These are phyloP conservation scores for Begonia peltatifolia DNA, from an alignment of 306 rosid species.

Conservation along the genomic window DNA sequence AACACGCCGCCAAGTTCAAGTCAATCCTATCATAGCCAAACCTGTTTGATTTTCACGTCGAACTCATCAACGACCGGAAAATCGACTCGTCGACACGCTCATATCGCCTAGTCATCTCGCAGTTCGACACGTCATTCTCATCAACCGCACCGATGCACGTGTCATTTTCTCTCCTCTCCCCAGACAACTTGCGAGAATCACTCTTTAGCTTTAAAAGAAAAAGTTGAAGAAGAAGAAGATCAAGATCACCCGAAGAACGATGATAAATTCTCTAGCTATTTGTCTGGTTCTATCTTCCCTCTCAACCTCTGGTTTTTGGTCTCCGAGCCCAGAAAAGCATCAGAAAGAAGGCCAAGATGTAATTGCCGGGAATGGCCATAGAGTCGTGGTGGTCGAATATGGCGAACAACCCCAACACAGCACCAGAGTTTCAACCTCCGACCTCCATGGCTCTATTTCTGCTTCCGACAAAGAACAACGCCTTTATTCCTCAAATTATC, in stretches of 20 bases:
- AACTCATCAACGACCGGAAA: too few species aligned
- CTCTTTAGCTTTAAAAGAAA: too few species aligned
- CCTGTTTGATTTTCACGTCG: too few species aligned
- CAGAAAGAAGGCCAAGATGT: slow-evolving; percentile 14
- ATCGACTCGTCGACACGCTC: too few species aligned
- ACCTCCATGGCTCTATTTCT: slow-evolving; percentile 11
- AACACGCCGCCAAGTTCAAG: too few species aligned
- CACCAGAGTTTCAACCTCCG: slow-evolving; percentile 56
- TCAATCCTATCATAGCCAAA: too few species aligned
- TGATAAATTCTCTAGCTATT: slow-evolving; percentile 47
- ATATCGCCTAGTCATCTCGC: too few species aligned
- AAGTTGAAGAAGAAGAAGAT: too few species aligned
- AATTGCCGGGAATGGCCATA: slow-evolving; percentile 50
- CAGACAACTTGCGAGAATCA: too few species aligned
- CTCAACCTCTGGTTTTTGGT: slow-evolving; percentile 34
- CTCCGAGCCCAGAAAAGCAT: slow-evolving; percentile 20
- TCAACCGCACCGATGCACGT: too few species aligned
- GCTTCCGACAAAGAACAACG: background rate
- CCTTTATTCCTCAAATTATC: background rate
- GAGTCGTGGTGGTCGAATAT: slow-evolving; percentile 57
- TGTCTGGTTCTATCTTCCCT: slow-evolving; percentile 41
- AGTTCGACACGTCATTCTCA: too few species aligned
- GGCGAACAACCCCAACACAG: slow-evolving; percentile 32
- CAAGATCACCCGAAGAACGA: background rate
- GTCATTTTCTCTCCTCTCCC: too few species aligned